Evolutionary conservation across 345 rosid species (phyloP), one percentile per base, ranked within the genome.

Genomic region (Jatropha curcas): DNA sequence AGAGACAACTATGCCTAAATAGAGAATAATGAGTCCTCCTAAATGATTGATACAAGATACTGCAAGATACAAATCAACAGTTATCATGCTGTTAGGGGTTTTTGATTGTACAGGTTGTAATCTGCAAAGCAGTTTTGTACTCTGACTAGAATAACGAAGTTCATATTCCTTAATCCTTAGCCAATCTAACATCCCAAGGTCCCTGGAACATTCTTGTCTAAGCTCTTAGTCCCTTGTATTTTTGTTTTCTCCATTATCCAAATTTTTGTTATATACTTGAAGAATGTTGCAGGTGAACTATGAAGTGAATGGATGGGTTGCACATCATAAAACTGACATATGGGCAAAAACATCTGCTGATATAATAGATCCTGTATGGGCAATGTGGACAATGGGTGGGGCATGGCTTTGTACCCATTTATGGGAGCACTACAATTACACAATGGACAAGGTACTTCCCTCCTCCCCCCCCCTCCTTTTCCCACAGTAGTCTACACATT

Each of bases 341-440:
- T 95, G 99, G 99, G 98, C 98, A 33, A 95, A 89, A 81, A 75
- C 99, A 72, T 95, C 99, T 31, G 87, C 96, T 13, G 89, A 85
- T 79, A 73, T 69, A 52, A 90, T 90, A 55, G 48, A 88, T 22
- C 90, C 84, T 62, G 84, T 76, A 60, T 95, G 88, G 92, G 92
- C 96, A 17, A 68, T 95, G 9, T 95, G 99, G 99, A 96, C 94
- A 25, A 92, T 95, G 98, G 99, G 96, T 27, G 99, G 99, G 61
- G 90, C 99, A 50, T 95, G 99, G 98, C 93, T 95, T 63, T 92
- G 99, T 75, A 87, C 94, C n/a, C 99, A 92, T 83, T 83, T 89
- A 16, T 95, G 99, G 99, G 98, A 92, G 78, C 97, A 92, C 68
- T 95, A 91, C 71, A 73, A 71, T 22, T 95, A 87, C 75, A 88